Percentiles rank a stretch among this genome's conserved stretches.
phyloP scores from a whole-genome alignment of 768 basidiomycete species.

The Paxillus rubicundulus region DNA sequence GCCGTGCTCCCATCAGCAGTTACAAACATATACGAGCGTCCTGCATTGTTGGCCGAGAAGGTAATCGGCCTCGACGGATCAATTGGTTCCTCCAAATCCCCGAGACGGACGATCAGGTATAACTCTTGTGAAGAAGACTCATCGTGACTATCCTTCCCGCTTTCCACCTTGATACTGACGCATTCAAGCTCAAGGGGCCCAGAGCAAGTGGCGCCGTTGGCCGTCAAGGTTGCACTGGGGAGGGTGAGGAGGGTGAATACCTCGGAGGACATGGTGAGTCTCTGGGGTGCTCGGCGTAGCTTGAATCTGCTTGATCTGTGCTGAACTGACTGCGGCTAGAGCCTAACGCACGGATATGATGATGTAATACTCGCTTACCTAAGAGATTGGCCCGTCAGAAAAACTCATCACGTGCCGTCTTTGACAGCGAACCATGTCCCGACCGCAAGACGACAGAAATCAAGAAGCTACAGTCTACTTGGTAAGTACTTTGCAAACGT shows the following conservation, averaged over 20 bases:
- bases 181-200: constrained; percentile 60
- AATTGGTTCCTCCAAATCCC: constrained; percentile 54
- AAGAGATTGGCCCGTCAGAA: too few species aligned
- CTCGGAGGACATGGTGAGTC: constrained; percentile 26
- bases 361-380: too few species aligned
- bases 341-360: too few species aligned
- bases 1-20: constrained; percentile 24
- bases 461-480: constrained; percentile 91
- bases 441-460: constrained; percentile 85
- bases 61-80: constrained; percentile 53
- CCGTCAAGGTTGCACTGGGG: constrained; percentile 43
- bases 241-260: constrained; percentile 58
- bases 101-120: constrained; percentile 63
- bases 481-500: constrained; percentile 36
- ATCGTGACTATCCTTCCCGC: constrained; percentile 25
- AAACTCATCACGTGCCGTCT: too few species aligned
- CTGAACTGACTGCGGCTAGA: too few species aligned
- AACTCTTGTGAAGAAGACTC: constrained; percentile 47
- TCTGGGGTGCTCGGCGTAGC: not conserved
- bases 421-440: constrained; percentile 21
- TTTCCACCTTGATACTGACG: constrained; percentile 46
- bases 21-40: constrained; percentile 15
- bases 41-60: constrained; percentile 19
- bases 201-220: constrained; percentile 31
- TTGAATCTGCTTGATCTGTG: too few species aligned